phyloP scores from a whole-genome alignment of 208 protist genomes.

The Trypanosoma cruzi region DNA sequence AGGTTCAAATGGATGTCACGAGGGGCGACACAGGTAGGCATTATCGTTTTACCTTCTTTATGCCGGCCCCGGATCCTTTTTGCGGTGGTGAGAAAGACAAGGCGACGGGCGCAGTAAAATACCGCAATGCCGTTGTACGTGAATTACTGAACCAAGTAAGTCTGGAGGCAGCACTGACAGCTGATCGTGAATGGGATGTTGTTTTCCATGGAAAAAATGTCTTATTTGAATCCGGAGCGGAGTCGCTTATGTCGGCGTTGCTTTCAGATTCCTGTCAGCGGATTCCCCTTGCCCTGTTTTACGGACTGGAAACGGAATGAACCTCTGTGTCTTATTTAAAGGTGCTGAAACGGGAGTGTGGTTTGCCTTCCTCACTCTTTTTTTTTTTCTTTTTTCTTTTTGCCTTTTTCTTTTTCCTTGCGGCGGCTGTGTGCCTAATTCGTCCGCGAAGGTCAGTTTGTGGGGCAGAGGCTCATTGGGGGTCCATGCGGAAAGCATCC shows the following conservation, averaged over 20 bases:
- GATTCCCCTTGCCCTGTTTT: constrained; percentile 15
- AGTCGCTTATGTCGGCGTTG: constrained; percentile 21
- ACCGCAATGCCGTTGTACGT: constrained; percentile 14
- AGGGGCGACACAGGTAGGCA: constrained; percentile 35
- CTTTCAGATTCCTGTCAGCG: constrained; percentile 12
- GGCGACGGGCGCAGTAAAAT: neutral
- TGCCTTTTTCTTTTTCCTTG: neutral
- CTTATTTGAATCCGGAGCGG: constrained; percentile 21
- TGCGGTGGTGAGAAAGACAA: neutral
- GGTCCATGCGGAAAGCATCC: neutral
- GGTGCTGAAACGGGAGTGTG: neutral
- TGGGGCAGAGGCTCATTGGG: neutral
- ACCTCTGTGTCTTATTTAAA: neutral
- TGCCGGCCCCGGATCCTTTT: neutral
- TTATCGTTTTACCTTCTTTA: constrained; percentile 24
- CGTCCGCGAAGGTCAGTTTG: neutral
- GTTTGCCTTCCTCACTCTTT: neutral
- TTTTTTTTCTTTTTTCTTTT: neutral
- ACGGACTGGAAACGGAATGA: neutral
- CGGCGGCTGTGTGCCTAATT: neutral
- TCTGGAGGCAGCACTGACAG: neutral
- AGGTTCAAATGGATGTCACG: constrained; percentile 27
- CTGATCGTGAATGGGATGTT: constrained; percentile 13
- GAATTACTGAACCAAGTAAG: constrained; percentile 14
- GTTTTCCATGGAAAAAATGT: constrained; percentile 29